Evolutionary conservation across 2,329 filamentous ascomycete species (phyloP), one percentile per base, ranked within the genome.

Genomic region (Claviceps africana): DNA sequence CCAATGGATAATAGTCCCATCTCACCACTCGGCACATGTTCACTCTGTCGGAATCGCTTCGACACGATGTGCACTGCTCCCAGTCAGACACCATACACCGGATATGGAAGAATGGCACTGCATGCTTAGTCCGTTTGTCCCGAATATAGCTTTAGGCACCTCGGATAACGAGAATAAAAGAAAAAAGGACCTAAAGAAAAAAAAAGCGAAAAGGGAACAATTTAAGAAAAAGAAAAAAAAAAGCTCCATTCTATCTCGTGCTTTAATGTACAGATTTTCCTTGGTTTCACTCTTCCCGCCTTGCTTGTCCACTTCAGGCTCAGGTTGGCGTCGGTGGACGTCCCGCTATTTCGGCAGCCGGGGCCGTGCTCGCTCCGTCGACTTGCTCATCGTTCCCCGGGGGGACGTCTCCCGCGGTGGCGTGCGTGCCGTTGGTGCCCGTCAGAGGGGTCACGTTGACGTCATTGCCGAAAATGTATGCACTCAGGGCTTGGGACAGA

Each of bases 381-480:
- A 21, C 22, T 25, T 25, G 6, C 42, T 13, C 15, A 43, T 25
- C 7, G 21, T 17, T 13, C 21, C 22, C 11, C 42, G 5, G 21
- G 15, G 11, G 5, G 3, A 11, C 4, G 15, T 25, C n/a, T 3
- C 9, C 42, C 8, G 21, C 42, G 2, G 15, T n/a, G n/a, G n/a
- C 21, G 5, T 11, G 42, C 11, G 6, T 21, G 13, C 13, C 42
- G 15, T 25, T 43, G 21, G 42, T 17, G 22, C 22, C 40, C 7
- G 40, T 13, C 9, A 19, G n/a, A n/a, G n/a, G n/a, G n/a, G n/a
- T n/a, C n/a, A n/a, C 33, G 33, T 37, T 17, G 42, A 19, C 15
- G 42, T 47, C 13, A 1, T 5, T 39, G 28, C 56, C 55, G 31
- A 63, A 70, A 19, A 69, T 59, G 51, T 59, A 66, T 7, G 58